phyloP scores from a whole-genome alignment of 164 flowering plant species.

The Taxillus chinensis region DNA sequence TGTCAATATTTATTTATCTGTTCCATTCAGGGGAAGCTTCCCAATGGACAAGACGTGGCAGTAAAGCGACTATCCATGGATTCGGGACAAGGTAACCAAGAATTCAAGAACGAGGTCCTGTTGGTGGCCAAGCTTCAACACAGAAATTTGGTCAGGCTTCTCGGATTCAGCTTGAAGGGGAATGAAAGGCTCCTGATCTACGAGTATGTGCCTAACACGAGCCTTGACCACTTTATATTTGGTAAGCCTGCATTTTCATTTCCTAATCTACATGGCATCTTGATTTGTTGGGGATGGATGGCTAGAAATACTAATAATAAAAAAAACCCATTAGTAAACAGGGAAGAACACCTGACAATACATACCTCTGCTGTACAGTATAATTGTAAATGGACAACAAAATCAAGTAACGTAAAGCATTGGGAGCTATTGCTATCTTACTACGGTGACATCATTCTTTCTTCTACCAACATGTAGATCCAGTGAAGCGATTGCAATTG shows the following conservation, averaged over 20 bases:
- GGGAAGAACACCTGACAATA: no score
- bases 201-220: slow-evolving; percentile 34
- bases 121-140: slow-evolving; percentile 36
- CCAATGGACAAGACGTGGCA: slow-evolving; percentile 22
- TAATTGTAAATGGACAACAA: no score
- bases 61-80: slow-evolving; percentile 22
- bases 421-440: no score
- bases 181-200: slow-evolving; percentile 37
- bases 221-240: slow-evolving; percentile 32
- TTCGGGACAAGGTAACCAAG: slow-evolving; percentile 18
- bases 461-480: slow-evolving; percentile 15
- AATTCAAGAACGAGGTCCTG: slow-evolving; percentile 27
- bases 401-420: no score
- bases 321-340: no score
- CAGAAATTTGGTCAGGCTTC: slow-evolving; percentile 31
- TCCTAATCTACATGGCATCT: no score
- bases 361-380: no score
- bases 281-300: no score
- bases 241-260: slow-evolving; percentile 12
- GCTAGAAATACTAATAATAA: no score
- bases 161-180: slow-evolving; percentile 27
- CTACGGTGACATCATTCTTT: background rate
- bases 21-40: slow-evolving; percentile 19
- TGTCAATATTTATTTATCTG: background rate
- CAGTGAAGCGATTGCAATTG: slow-evolving; percentile 13